phyloP scores from a whole-genome alignment of 176 grass and related monocot species.

The Puya raimondii region DNA sequence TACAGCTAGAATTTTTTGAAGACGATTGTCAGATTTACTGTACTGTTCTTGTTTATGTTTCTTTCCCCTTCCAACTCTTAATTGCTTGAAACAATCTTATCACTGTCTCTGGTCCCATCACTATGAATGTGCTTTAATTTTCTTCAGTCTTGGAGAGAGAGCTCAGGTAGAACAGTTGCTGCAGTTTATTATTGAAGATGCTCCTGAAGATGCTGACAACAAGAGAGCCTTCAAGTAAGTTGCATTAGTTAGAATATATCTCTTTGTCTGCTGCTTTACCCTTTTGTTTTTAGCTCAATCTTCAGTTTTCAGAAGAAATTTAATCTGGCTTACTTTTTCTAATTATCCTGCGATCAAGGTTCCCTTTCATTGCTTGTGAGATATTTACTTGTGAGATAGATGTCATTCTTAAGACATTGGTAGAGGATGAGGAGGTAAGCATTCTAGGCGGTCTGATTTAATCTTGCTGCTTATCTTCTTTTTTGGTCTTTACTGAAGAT shows the following conservation, averaged over 20 bases:
- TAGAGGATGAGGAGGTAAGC: slow-evolving; percentile 83
- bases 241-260: not conserved
- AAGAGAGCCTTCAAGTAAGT: slow-evolving; percentile 83
- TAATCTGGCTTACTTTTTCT: not conserved
- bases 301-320: not conserved
- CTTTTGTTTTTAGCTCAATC: not conserved
- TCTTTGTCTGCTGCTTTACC: not conserved
- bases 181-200: slow-evolving; percentile 84
- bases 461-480: not conserved
- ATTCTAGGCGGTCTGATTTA: not conserved
- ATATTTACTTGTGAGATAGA: slow-evolving; percentile 99
- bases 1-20: not conserved
- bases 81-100: not conserved
- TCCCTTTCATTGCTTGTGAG: slow-evolving; percentile 99
- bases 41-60: not conserved
- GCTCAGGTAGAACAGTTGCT: slow-evolving; percentile 90
- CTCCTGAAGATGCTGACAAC: slow-evolving; percentile 76
- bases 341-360: slow-evolving; percentile 26
- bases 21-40: not conserved
- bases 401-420: slow-evolving; percentile 87
- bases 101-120: not conserved
- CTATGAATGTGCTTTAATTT: slow-evolving; percentile 9
- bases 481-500: slow-evolving; percentile 23
- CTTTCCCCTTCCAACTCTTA: not conserved
- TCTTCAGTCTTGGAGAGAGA: slow-evolving; percentile 76